Base-by-base conservation (phyloP, 139 green algal genomes). In the Micractinium sp. region DNA sequence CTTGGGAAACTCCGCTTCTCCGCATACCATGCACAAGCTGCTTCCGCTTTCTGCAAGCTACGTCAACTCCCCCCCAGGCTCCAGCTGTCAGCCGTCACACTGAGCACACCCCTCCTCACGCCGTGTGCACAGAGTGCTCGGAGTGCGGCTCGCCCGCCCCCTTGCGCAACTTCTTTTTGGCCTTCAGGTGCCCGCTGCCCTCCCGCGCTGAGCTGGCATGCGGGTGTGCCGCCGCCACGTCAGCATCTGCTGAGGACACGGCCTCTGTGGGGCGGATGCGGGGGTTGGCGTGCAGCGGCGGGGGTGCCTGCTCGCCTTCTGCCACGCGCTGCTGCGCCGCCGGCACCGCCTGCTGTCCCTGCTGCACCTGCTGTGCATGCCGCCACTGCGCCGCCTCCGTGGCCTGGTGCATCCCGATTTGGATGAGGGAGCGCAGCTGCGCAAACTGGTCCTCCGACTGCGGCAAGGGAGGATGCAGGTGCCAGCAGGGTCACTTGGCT, bases 391-490 rank as follows among this genome's bases (percentile, higher is more conserved):
- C 73, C 73, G n/a, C 27, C 27, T 79, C 73, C 5, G n/a, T 41
- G 14, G 73, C 73, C n/a, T 39, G n/a, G 29, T 39, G n/a, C 73
- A 79, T 12, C n/a, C 73, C n/a, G 14, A 41, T 29, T 16, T 83
- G 78, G 27, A 83, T 83, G 25, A 66, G 78, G 5, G 39, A 63
- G 25, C 78, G 78, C 78, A 83, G 78, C 78, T 83, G 78, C 9
- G 53, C 39, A 63, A 83, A 83, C 78, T 83, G 78, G 23, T 61
- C 78, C 78, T 83, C 78, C 27, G 31, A 18, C 78, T 83, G 78
- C 39, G 25, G 63, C 78, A 38, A 13, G 36, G 36, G 35, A 27
- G 14, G 63, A 27, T 25, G 63, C 20, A 27, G 63, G 63, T 5
- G 9, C 20, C 13, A 31, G 63, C 63, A 71, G 47, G 47, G 47